A percentile compares a stretch with the other conserved stretches of the same genome.
These are phyloP conservation scores for Trichosporon faecale DNA, from an alignment of 1,284 basidiomycete genomes.

Conservation along the genomic window DNA sequence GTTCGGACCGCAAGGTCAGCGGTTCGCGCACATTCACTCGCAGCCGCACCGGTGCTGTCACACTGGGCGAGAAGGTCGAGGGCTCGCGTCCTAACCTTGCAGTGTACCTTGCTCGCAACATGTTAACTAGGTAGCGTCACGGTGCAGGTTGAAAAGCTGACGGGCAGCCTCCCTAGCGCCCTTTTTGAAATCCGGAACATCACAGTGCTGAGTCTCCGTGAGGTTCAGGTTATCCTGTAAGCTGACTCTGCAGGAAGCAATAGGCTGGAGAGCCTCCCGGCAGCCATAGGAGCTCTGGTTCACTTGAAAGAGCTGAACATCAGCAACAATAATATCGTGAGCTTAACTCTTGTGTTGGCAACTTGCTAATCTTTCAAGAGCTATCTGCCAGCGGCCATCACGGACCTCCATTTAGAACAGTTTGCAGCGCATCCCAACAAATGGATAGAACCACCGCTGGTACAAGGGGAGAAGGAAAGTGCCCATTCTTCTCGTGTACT, in stretches of 20 bases:
- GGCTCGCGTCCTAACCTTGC: background rate
- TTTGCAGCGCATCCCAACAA: constrained; percentile 36
- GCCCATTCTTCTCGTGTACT: background rate
- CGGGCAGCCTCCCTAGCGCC: constrained; percentile 44
- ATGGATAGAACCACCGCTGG: constrained; percentile 20
- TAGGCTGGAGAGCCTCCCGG: constrained; percentile 40
- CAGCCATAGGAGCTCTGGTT: constrained; percentile 46
- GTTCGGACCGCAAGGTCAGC: background rate
- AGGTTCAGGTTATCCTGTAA: constrained; percentile 9
- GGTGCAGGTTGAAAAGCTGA: background rate
- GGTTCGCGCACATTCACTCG: background rate
- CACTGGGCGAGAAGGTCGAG: constrained; percentile 8
- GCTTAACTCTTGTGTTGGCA: background rate
- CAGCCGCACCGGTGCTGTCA: constrained; percentile 35
- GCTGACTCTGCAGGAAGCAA: constrained; percentile 37
- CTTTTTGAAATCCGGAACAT: constrained; percentile 49
- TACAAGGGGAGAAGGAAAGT: background rate
- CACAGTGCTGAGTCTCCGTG: constrained; percentile 42
- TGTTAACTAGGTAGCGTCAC: background rate
- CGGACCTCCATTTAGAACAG: constrained; percentile 34
- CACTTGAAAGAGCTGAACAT: constrained; percentile 50
- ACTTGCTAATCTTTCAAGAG: constrained; percentile 25
- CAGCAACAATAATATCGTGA: constrained; percentile 47
- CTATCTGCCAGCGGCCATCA: constrained; percentile 47
- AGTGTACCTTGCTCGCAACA: background rate